A percentile compares a stretch with the other conserved stretches of the same genome.
Evolutionary conservation across 2,329 filamentous ascomycete species (phyloP).

Genomic region (Pyricularia grisea): DNA sequence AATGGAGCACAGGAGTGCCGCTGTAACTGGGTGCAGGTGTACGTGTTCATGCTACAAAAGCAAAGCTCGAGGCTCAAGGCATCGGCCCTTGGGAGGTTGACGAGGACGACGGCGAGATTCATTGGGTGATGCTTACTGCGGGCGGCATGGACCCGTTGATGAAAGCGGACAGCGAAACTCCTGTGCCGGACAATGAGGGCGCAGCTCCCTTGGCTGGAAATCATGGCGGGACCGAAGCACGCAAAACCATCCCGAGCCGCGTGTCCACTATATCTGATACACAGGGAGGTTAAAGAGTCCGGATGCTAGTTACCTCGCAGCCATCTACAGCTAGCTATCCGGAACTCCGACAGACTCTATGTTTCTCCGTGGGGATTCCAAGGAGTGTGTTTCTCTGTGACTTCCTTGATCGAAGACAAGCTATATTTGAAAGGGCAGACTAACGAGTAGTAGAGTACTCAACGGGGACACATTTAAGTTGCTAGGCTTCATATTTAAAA

Average conservation of each 20-base stretch:
- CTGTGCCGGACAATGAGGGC: not conserved
- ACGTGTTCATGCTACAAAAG: not conserved
- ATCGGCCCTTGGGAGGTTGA: not conserved
- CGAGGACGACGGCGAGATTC: not conserved
- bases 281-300: not conserved
- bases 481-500: too few relatives aligned
- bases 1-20: not conserved
- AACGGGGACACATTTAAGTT: too few relatives aligned
- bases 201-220: not conserved
- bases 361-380: too few relatives aligned
- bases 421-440: too few relatives aligned
- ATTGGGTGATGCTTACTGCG: not conserved
- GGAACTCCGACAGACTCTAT: too few relatives aligned
- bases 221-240: not conserved
- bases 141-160: not conserved
- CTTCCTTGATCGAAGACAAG: too few relatives aligned
- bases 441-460: too few relatives aligned
- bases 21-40: not conserved
- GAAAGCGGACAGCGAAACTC: slow-evolving; percentile 17
- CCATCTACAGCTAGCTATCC: too few relatives aligned
- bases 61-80: not conserved
- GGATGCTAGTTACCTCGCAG: too few relatives aligned
- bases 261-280: not conserved
- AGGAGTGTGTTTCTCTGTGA: too few relatives aligned
- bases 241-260: not conserved